Percentiles rank a stretch among this genome's conserved stretches.
Conservation (phyloP, 306 rosid genomes). For the Vigna angularis region DNA sequence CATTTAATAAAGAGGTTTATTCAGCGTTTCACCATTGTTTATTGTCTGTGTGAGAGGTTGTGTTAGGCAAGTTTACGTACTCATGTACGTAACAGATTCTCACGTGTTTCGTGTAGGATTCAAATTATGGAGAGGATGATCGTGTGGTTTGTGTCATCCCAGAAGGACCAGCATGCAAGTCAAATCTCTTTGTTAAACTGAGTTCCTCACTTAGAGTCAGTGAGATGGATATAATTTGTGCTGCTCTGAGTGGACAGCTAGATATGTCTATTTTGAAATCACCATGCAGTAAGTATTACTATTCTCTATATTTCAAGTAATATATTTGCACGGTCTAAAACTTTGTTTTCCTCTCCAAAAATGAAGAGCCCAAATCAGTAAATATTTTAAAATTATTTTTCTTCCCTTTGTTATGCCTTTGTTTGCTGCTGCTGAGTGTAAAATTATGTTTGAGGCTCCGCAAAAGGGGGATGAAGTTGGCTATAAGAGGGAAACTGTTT, state of each 20-base stretch:
- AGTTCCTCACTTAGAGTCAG: constrained; percentile 61
- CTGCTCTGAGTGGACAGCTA: constrained; percentile 74
- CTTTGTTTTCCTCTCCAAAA: constrained; percentile 6
- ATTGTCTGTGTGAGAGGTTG: too few species aligned
- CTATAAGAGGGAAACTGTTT: background rate
- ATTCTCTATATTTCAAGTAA: constrained; percentile 34
- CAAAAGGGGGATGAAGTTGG: constrained; percentile 1
- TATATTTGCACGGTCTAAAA: constrained; percentile 2
- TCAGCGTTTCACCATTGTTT: too few species aligned
- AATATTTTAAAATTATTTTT: constrained; percentile 28
- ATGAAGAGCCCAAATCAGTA: constrained; percentile 13
- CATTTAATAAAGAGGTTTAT: too few species aligned
- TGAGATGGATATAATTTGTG: constrained; percentile 69
- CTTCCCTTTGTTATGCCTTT: constrained; percentile 8
- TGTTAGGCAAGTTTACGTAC: too few species aligned
- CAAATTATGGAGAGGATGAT: constrained; percentile 60
- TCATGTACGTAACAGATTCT: background rate
- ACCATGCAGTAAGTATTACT: constrained; percentile 65
- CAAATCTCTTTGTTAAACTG: constrained; percentile 54
- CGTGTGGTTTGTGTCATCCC: constrained; percentile 72
- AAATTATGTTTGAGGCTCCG: constrained; percentile 1
- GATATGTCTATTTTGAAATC: constrained; percentile 71
- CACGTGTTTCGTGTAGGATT: constrained; percentile 57
- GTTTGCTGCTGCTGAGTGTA: background rate
- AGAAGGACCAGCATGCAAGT: constrained; percentile 56